phyloP scores from a whole-genome alignment of 2,329 filamentous ascomycete genomes.

The Talaromyces sp. region DNA sequence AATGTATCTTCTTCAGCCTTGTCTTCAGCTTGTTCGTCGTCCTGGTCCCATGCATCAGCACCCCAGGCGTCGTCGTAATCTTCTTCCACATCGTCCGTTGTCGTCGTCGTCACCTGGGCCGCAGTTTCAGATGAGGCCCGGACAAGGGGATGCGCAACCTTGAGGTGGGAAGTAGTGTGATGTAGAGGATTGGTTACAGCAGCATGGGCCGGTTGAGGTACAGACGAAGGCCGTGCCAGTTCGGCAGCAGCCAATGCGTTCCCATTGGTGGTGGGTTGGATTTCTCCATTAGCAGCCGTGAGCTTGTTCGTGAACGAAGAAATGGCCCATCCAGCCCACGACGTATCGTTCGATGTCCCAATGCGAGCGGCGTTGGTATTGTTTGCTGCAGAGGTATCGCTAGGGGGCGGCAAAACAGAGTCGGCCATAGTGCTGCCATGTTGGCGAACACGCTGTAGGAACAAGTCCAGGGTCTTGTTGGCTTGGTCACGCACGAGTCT shows the following conservation, averaged over 20 bases:
- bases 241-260: slow-evolving; percentile 40
- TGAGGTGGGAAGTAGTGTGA: slow-evolving; percentile 18
- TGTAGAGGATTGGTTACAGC: slow-evolving; percentile 21
- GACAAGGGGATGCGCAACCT: slow-evolving; percentile 23
- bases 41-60: slow-evolving; percentile 68
- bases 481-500: slow-evolving; percentile 81
- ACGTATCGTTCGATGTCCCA: slow-evolving; percentile 66
- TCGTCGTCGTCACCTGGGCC: slow-evolving; percentile 41
- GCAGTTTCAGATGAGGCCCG: slow-evolving; percentile 37
- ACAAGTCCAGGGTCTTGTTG: slow-evolving; percentile 80
- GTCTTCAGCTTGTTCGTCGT: slow-evolving; percentile 31
- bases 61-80: slow-evolving; percentile 50
- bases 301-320: slow-evolving; percentile 97
- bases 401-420: slow-evolving; percentile 64
- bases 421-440: slow-evolving; percentile 74
- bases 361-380: slow-evolving; percentile 60
- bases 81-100: slow-evolving; percentile 40
- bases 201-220: slow-evolving; percentile 38
- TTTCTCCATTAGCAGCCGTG: slow-evolving; percentile 77
- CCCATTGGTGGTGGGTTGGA: slow-evolving; percentile 57
- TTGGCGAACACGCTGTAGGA: slow-evolving; percentile 76
- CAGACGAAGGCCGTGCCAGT: slow-evolving; percentile 41
- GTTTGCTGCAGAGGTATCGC: slow-evolving; percentile 27
- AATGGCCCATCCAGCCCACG: slow-evolving; percentile 96
- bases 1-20: slow-evolving; percentile 39